Conservation (phyloP, 2,329 filamentous ascomycete genomes). For the Ophiostoma australiae region DNA sequence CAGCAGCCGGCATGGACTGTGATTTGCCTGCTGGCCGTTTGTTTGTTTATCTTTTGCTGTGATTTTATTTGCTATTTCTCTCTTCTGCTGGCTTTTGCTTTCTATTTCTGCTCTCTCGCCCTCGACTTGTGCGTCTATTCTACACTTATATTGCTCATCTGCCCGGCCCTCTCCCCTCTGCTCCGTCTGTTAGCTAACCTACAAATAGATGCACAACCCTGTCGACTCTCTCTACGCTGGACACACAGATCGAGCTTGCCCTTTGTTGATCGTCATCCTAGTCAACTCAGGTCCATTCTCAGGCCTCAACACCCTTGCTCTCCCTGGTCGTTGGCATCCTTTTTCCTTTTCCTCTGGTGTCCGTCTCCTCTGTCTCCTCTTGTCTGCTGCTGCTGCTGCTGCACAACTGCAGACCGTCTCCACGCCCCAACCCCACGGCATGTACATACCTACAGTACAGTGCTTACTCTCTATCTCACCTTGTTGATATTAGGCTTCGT, state of each 20-base stretch:
- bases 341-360: not conserved
- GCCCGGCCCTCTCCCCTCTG: not conserved
- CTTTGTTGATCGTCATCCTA: not conserved
- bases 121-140: not conserved
- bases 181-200: not conserved
- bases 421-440: slow-evolving; percentile 13
- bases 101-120: not conserved
- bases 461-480: not conserved
- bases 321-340: not conserved
- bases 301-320: not conserved
- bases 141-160: not conserved
- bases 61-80: not conserved
- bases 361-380: slow-evolving; percentile 13
- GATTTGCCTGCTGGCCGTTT: not conserved
- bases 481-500: not conserved
- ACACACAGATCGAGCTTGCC: not conserved
- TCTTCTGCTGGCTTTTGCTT: not conserved
- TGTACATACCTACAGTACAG: not conserved
- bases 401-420: slow-evolving; percentile 12
- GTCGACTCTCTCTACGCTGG: not conserved
- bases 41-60: slow-evolving; percentile 10
- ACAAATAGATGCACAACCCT: not conserved
- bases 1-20: not conserved
- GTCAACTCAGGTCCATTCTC: not conserved
- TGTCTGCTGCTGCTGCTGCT: not conserved